Conservation (phyloP, 2,329 filamentous ascomycete genomes). For the Dothidotthia symphoricarpi region DNA sequence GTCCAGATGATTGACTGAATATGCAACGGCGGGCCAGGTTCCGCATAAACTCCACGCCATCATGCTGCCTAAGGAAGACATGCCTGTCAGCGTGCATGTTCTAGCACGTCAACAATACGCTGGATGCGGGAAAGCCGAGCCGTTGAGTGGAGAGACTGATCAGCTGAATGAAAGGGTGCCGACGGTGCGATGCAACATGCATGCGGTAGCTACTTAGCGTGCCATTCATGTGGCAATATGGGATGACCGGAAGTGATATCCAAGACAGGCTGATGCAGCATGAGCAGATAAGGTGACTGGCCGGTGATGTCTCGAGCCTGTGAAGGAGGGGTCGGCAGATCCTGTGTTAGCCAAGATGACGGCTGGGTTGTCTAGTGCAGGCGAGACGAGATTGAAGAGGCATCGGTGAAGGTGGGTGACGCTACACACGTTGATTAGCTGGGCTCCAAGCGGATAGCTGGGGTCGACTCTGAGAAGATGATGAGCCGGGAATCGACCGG, state of each 20-base stretch:
- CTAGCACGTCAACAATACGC: constrained; percentile 44
- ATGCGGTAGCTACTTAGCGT: constrained; percentile 38
- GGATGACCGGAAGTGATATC: constrained; percentile 40
- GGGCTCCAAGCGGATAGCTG: constrained; percentile 23
- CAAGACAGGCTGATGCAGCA: constrained; percentile 42
- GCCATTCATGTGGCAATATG: constrained; percentile 34
- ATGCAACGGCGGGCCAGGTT: constrained; percentile 46
- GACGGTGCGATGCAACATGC: constrained; percentile 41
- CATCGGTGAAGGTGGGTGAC: constrained; percentile 28
- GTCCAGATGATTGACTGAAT: constrained; percentile 46
- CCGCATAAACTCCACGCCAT: constrained; percentile 46
- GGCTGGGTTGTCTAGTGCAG: constrained; percentile 25
- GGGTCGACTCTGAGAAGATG: constrained; percentile 21
- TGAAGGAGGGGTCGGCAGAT: constrained; percentile 28
- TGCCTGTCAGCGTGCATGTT: constrained; percentile 45
- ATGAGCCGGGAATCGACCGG: constrained; percentile 25
- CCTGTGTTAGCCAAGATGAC: constrained; percentile 35
- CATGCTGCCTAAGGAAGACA: constrained; percentile 43
- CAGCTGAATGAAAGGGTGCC: constrained; percentile 40
- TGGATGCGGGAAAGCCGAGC: constrained; percentile 40
- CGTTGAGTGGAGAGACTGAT: constrained; percentile 42
- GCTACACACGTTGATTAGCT: constrained; percentile 42
- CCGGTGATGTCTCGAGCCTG: constrained; percentile 36
- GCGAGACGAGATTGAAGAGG: constrained; percentile 22
- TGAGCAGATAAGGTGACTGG: constrained; percentile 52